Conservation (phyloP, 768 basidiomycete species). For the Porpolomopsis calyptriformis region DNA sequence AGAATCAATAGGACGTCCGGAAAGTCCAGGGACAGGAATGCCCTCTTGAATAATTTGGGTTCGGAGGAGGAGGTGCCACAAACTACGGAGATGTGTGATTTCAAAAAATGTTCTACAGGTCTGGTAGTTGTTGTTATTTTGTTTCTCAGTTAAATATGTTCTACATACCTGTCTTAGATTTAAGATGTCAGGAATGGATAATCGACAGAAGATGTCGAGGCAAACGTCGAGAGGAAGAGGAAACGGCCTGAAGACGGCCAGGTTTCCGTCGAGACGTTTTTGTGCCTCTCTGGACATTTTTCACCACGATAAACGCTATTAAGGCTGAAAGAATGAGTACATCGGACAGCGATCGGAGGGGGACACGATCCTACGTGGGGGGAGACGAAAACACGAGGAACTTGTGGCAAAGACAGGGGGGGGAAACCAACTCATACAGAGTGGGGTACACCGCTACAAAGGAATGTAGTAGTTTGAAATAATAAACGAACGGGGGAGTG, state of each 20-base stretch:
- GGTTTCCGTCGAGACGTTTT: neutral
- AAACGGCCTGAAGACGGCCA: constrained; percentile 1
- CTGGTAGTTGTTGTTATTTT: constrained; percentile 20
- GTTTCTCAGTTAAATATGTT: neutral
- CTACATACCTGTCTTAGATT: constrained; percentile 35
- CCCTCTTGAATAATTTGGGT: constrained; percentile 29
- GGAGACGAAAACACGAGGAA: too few relatives aligned
- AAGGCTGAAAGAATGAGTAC: too few relatives aligned
- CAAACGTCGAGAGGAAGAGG: constrained; percentile 41
- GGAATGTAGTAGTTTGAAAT: neutral
- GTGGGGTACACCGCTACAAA: too few relatives aligned
- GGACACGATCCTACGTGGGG: too few relatives aligned
- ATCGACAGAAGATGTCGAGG: constrained; percentile 28
- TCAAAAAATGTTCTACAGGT: constrained; percentile 34
- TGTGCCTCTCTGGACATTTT: neutral
- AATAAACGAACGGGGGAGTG: too few relatives aligned
- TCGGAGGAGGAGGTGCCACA: constrained; percentile 41
- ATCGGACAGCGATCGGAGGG: too few relatives aligned
- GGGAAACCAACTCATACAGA: too few relatives aligned
- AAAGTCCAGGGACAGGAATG: constrained; percentile 38
- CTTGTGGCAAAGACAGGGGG: too few relatives aligned
- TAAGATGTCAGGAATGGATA: constrained; percentile 34
- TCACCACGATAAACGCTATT: too few relatives aligned
- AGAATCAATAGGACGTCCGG: constrained; percentile 19
- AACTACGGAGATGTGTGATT: constrained; percentile 34